Conservation (phyloP, 2,329 filamentous ascomycete species). For the Thyridium curvatum region DNA sequence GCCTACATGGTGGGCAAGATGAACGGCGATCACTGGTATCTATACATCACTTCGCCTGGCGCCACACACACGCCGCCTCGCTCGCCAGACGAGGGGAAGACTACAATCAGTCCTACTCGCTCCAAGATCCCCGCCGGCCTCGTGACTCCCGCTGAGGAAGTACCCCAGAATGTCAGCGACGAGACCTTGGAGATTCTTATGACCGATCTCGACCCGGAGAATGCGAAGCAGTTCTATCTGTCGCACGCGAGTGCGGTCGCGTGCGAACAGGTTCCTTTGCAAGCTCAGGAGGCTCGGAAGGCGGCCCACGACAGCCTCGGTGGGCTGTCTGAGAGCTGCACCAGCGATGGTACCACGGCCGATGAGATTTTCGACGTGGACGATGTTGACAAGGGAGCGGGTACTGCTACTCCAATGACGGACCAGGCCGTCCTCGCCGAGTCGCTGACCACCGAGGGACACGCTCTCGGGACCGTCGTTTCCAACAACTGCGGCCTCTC, state of each 20-base stretch:
- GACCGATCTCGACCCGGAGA: conserved; percentile 63
- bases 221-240: conserved; percentile 65
- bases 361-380: conserved; percentile 75
- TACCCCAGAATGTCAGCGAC: conserved; percentile 51
- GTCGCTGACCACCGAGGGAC: conserved; percentile 84
- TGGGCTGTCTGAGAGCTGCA: conserved; percentile 45
- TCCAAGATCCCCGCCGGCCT: conserved; percentile 51
- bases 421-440: conserved; percentile 42
- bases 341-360: conserved; percentile 28
- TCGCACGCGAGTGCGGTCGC: conserved; percentile 81
- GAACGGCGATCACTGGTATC: conserved; percentile 99
- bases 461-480: conserved; percentile 86
- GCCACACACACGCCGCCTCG: conserved; percentile 73
- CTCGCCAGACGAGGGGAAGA: conserved; percentile 55
- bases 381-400: conserved; percentile 52
- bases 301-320: conserved; percentile 53
- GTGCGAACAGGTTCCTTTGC: conserved; percentile 67
- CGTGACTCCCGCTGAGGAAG: conserved; percentile 28
- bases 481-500: conserved; percentile 85
- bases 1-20: conserved; percentile 99
- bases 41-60: conserved; percentile 90
- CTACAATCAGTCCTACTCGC: conserved; percentile 23
- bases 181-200: conserved; percentile 73
- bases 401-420: conserved; percentile 51
- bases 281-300: conserved; percentile 57